Conservation (phyloP, 176 grass and related monocot species). For the Phyllostachys edulis region DNA sequence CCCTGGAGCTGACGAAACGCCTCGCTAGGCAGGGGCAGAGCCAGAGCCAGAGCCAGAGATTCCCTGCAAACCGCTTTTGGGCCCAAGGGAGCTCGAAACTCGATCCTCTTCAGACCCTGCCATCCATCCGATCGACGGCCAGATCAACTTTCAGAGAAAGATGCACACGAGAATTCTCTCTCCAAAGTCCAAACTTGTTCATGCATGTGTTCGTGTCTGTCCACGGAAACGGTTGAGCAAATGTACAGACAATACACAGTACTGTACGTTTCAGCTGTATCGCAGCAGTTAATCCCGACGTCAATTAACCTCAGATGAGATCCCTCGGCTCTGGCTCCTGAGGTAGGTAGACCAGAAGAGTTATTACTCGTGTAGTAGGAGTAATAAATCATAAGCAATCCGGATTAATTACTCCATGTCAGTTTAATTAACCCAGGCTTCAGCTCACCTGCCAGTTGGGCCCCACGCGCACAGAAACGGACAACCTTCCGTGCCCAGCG, state of each 20-base stretch:
- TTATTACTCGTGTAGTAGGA: not conserved
- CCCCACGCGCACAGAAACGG: constrained; percentile 34
- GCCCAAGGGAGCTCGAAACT: not conserved
- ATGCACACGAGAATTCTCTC: not conserved
- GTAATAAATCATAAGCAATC: not conserved
- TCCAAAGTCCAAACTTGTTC: not conserved
- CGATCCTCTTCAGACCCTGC: not conserved
- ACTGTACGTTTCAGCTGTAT: not conserved
- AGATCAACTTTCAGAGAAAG: not conserved
- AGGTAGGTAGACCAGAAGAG: not conserved
- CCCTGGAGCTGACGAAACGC: not conserved
- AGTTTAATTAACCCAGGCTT: constrained; percentile 34
- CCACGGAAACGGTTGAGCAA: not conserved
- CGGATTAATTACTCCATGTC: constrained; percentile 3
- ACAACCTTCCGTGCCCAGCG: constrained; percentile 41
- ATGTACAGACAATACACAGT: not conserved
- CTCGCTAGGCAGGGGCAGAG: not conserved
- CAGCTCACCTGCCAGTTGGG: not conserved
- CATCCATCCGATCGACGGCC: not conserved
- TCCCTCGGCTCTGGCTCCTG: not conserved
- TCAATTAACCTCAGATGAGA: not conserved
- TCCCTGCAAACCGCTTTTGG: not conserved
- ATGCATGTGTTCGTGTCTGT: not conserved
- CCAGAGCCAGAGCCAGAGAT: not conserved
- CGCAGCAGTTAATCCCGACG: not conserved